Percentiles rank a stretch among this genome's conserved stretches.
phyloP scores from a whole-genome alignment of 2,329 filamentous ascomycete species.

The Cercospora zeina region DNA sequence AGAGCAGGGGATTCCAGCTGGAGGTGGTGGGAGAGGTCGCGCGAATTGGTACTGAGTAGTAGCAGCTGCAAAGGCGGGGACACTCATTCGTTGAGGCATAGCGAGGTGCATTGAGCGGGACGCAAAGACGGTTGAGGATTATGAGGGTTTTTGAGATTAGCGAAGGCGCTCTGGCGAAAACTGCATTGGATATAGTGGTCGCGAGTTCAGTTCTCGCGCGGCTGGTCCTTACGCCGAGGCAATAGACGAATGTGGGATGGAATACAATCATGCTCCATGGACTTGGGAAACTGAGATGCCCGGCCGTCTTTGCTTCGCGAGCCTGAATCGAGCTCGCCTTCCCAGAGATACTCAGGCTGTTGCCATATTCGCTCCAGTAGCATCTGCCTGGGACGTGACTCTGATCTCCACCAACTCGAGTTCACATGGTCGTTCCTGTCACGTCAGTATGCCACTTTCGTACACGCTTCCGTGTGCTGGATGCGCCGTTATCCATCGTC shows the following conservation, averaged over 20 bases:
- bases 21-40: slow-evolving; percentile 13
- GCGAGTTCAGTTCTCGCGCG: neutral
- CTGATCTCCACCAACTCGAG: no score
- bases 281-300: neutral
- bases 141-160: slow-evolving; percentile 20
- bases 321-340: neutral
- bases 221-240: neutral
- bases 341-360: neutral
- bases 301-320: neutral
- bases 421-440: neutral
- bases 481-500: no score
- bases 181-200: neutral
- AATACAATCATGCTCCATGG: neutral
- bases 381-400: neutral
- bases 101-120: neutral
- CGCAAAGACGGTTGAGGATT: neutral
- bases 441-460: no score
- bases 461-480: no score
- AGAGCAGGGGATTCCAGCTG: slow-evolving; percentile 25
- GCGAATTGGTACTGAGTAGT: slow-evolving; percentile 39
- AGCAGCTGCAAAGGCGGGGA: neutral
- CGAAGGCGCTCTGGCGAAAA: slow-evolving; percentile 24
- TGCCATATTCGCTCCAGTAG: neutral
- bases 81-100: neutral
- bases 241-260: neutral